A percentile compares a stretch with the other conserved stretches of the same genome.
Conservation (phyloP, 2,329 filamentous ascomycete genomes). For the Penicillium corylophilum region DNA sequence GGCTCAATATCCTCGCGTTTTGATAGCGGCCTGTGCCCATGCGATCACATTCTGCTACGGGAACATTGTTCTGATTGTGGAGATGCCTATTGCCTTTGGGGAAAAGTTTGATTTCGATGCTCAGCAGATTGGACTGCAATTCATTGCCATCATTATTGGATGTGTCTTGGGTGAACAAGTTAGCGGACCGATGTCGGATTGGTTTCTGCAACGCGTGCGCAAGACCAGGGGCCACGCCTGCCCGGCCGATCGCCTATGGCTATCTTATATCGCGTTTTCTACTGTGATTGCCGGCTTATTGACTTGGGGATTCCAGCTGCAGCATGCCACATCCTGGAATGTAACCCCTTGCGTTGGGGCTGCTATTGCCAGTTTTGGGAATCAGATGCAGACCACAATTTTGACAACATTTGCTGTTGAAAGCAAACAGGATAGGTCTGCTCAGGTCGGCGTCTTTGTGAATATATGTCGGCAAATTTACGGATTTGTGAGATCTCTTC, state of each 20-base stretch:
- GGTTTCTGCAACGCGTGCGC: constrained; percentile 47
- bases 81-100: constrained; percentile 58
- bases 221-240: constrained; percentile 30
- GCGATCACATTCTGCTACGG: constrained; percentile 57
- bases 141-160: constrained; percentile 57
- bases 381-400: constrained; percentile 62
- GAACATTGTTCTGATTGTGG: constrained; percentile 55
- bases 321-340: constrained; percentile 52
- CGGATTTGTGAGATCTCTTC: constrained; percentile 49
- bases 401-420: constrained; percentile 62
- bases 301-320: constrained; percentile 54
- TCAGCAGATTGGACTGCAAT: constrained; percentile 59
- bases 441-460: constrained; percentile 59
- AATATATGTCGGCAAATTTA: constrained; percentile 56
- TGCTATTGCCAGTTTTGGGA: constrained; percentile 54
- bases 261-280: constrained; percentile 54
- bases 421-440: constrained; percentile 53
- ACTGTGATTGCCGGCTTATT: constrained; percentile 54
- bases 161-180: constrained; percentile 59
- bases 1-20: constrained; percentile 44
- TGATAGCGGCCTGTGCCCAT: constrained; percentile 54
- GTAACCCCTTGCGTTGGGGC: constrained; percentile 57
- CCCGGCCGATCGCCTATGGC: constrained; percentile 57
- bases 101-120: constrained; percentile 57
- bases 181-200: constrained; percentile 54